Conservation (phyloP, 2,329 filamentous ascomycete genomes). For the Zymoseptoria crescenta region DNA sequence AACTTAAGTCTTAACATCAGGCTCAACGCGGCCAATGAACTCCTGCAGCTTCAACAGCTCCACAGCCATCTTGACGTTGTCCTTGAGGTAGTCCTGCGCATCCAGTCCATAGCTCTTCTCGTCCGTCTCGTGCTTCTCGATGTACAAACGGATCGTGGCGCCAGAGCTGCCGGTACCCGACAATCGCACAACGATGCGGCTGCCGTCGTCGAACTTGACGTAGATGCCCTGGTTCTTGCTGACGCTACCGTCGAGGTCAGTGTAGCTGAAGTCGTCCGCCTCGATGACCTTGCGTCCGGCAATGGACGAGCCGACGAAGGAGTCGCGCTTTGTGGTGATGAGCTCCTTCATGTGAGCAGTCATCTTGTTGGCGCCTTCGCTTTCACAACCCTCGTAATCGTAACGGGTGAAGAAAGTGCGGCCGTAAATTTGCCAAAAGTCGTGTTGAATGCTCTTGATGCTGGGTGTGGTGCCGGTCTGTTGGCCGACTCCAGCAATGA, state of each 20-base stretch:
- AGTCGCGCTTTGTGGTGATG: conserved; percentile 57
- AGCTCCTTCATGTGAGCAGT: conserved; percentile 72
- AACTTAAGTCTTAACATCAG: conserved; percentile 85
- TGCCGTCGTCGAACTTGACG: conserved; percentile 88
- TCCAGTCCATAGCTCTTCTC: conserved; percentile 68
- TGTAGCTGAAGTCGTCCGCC: conserved; percentile 96
- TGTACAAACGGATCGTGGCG: conserved; percentile 91
- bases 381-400: conserved; percentile 94
- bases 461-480: conserved; percentile 74
- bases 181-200: conserved; percentile 87
- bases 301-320: conserved; percentile 79
- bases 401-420: conserved; percentile 99
- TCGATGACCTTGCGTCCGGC: conserved; percentile 76
- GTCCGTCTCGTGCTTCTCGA: conserved; percentile 90
- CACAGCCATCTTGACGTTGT: conserved; percentile 78
- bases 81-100: conserved; percentile 88
- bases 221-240: conserved; percentile 94
- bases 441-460: conserved; percentile 91
- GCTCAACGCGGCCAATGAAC: conserved; percentile 83
- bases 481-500: conserved; percentile 88
- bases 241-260: conserved; percentile 93
- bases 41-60: conserved; percentile 87
- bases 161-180: conserved; percentile 93
- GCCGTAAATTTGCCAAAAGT: conserved; percentile 95
- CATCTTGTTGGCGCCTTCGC: conserved; percentile 83